These are phyloP conservation scores for Saturnispora mendoncae DNA, from an alignment of 805 yeast genomes.

Conservation along the genomic window DNA sequence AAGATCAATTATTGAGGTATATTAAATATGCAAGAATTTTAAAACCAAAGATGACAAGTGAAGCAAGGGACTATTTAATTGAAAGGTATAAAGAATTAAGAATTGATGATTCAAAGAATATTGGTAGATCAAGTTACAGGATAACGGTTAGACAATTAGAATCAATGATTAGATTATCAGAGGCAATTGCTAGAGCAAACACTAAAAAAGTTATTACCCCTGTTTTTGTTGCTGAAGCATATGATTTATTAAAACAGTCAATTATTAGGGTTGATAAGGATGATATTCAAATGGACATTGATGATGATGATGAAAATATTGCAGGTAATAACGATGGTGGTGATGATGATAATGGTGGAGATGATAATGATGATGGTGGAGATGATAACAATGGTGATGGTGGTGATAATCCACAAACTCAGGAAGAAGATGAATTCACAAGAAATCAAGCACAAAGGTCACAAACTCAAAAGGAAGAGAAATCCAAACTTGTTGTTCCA, in stretches of 20 bases:
- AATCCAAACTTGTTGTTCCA: slow-evolving; percentile 45
- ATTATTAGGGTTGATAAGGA: slow-evolving; percentile 92
- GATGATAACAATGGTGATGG: background rate
- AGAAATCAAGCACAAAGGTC: slow-evolving; percentile 8
- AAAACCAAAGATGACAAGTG: slow-evolving; percentile 78
- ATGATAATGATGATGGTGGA: slow-evolving; percentile 6
- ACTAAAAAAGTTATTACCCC: slow-evolving; percentile 84
- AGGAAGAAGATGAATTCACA: slow-evolving; percentile 10
- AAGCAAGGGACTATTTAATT: slow-evolving; percentile 70
- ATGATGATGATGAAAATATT: slow-evolving; percentile 22
- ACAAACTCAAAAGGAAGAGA: slow-evolving; percentile 13
- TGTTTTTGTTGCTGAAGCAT: slow-evolving; percentile 86
- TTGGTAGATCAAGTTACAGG: slow-evolving; percentile 77
- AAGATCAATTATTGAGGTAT: slow-evolving; percentile 81
- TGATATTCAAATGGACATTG: slow-evolving; percentile 58
- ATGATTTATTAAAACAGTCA: slow-evolving; percentile 78
- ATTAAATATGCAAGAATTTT: slow-evolving; percentile 89
- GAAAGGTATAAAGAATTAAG: slow-evolving; percentile 77
- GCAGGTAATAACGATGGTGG: slow-evolving; percentile 31
- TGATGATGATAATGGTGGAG: slow-evolving; percentile 14
- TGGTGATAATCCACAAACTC: slow-evolving; percentile 3
- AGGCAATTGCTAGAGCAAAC: slow-evolving; percentile 95
- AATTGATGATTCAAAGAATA: slow-evolving; percentile 83
- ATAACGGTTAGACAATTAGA: slow-evolving; percentile 97
- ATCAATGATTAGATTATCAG: slow-evolving; percentile 84